Conservation (phyloP, 441 rosid species). For the Eugenia klotzschiana region DNA sequence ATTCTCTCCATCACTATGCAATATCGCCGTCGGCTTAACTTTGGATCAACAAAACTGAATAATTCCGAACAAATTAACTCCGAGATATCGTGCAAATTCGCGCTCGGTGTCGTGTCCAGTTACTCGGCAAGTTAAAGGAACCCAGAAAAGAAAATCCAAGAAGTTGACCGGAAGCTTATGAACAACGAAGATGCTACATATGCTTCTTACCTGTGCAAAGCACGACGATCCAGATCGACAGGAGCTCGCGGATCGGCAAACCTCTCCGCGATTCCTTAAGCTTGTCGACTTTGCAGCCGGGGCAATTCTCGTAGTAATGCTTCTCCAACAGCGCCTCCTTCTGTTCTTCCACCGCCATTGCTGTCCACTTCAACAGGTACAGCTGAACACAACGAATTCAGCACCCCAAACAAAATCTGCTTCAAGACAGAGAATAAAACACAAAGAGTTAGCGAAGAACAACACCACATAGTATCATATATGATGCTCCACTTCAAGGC, state of each 20-base stretch:
- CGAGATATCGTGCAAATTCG: not conserved
- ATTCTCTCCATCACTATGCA: not conserved
- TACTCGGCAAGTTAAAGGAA: not conserved
- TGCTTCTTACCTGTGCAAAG: slow-evolving; percentile 41
- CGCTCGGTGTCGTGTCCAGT: not conserved
- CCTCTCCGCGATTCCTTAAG: slow-evolving; percentile 31
- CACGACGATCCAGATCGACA: slow-evolving; percentile 54
- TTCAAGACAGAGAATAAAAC: not conserved
- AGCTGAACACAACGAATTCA: not conserved
- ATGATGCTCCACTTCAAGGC: not conserved
- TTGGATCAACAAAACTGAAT: not conserved
- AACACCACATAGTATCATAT: not conserved
- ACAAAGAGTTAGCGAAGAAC: not conserved
- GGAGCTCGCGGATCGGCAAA: slow-evolving; percentile 38
- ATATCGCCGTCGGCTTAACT: not conserved
- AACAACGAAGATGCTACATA: not conserved
- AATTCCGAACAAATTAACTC: not conserved
- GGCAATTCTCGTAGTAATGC: slow-evolving; percentile 39
- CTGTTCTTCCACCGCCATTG: slow-evolving; percentile 16
- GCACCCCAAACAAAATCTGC: not conserved
- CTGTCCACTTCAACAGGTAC: not conserved
- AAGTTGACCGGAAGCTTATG: not conserved
- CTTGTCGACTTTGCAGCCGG: slow-evolving; percentile 68
- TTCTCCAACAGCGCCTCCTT: slow-evolving; percentile 36
- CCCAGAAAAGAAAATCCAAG: not conserved